Percentiles rank a stretch among this genome's conserved stretches.
Conservation (phyloP, 768 basidiomycete genomes). For the Leccinellum rugosiceps region DNA sequence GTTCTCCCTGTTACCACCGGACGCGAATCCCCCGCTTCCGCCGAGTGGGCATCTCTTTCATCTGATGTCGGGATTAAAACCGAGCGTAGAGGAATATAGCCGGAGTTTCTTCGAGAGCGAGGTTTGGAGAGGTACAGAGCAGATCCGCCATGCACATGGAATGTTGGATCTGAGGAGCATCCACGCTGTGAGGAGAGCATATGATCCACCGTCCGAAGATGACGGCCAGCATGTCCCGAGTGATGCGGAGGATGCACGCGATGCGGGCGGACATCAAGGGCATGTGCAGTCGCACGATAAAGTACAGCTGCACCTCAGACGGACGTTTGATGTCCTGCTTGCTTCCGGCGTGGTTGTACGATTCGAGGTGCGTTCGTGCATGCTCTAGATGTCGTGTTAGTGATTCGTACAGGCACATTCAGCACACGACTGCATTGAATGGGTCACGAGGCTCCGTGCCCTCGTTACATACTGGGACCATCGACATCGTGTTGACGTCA, state of each 20-base stretch:
- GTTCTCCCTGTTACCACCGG: slow-evolving; percentile 51
- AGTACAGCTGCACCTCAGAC: slow-evolving; percentile 47
- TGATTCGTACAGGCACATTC: slow-evolving; percentile 53
- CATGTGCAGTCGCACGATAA: slow-evolving; percentile 43
- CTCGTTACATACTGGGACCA: slow-evolving; percentile 78
- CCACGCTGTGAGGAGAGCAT: slow-evolving; percentile 57
- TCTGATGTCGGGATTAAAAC: slow-evolving; percentile 29
- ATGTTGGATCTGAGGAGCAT: slow-evolving; percentile 74
- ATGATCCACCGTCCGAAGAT: slow-evolving; percentile 25
- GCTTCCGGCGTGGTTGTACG: slow-evolving; percentile 64
- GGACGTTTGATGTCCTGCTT: slow-evolving; percentile 77
- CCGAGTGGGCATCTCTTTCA: slow-evolving; percentile 46
- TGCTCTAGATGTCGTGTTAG: neutral
- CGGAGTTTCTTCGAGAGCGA: slow-evolving; percentile 47
- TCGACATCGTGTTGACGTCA: slow-evolving; percentile 71
- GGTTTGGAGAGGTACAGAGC: slow-evolving; percentile 56
- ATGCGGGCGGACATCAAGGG: slow-evolving; percentile 62
- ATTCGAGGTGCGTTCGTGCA: slow-evolving; percentile 64
- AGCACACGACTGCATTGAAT: slow-evolving; percentile 67
- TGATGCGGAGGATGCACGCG: slow-evolving; percentile 50
- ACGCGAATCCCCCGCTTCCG: slow-evolving; percentile 67
- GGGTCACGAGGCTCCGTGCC: slow-evolving; percentile 74
- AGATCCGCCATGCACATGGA: slow-evolving; percentile 63
- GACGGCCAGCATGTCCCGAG: slow-evolving; percentile 23
- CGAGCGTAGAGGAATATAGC: slow-evolving; percentile 26